phyloP scores from a whole-genome alignment of 2,329 filamentous ascomycete species.

The Aspergillus sp. region DNA sequence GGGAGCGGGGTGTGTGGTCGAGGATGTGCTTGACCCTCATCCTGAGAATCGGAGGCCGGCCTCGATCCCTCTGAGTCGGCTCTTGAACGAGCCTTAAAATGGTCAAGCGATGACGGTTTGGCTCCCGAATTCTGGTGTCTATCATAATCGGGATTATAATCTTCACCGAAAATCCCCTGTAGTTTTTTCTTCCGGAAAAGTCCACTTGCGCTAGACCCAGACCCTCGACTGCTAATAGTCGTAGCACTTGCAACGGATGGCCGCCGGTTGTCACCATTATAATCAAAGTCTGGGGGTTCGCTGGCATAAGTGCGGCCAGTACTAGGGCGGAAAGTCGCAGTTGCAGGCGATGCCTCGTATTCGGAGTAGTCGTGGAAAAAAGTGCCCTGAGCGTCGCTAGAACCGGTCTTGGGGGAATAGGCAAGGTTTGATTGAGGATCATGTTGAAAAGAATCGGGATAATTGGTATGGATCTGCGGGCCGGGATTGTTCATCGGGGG shows the following conservation, averaged over 20 bases:
- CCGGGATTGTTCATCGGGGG: slow-evolving; percentile 22
- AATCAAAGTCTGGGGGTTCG: slow-evolving; percentile 62
- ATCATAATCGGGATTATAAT: slow-evolving; percentile 72
- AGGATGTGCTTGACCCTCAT: slow-evolving; percentile 65
- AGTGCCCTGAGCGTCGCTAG: slow-evolving; percentile 30
- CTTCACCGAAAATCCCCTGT: slow-evolving; percentile 90
- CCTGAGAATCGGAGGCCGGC: slow-evolving; percentile 47
- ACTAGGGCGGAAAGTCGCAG: slow-evolving; percentile 65
- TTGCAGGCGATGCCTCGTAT: slow-evolving; percentile 58
- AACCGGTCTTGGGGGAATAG: slow-evolving; percentile 26
- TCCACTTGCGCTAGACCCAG: slow-evolving; percentile 69
- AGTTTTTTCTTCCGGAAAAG: slow-evolving; percentile 71
- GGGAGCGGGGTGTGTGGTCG: slow-evolving; percentile 82
- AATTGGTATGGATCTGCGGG: slow-evolving; percentile 23
- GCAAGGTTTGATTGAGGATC: slow-evolving; percentile 34
- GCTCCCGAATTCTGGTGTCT: slow-evolving; percentile 50
- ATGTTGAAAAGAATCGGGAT: slow-evolving; percentile 18
- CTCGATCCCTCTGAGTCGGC: slow-evolving; percentile 79
- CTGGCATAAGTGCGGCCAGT: slow-evolving; percentile 53
- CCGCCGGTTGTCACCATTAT: slow-evolving; percentile 70
- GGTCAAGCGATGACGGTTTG: slow-evolving; percentile 43
- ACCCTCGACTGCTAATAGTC: slow-evolving; percentile 81
- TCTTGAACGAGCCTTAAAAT: slow-evolving; percentile 65
- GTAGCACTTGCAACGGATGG: slow-evolving; percentile 87
- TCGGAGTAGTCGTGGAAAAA: slow-evolving; percentile 42